Evolutionary conservation across 305 asterid genomes (phyloP), one percentile per base, ranked within the genome.

Genomic region (Solanum aculeatissimum): DNA sequence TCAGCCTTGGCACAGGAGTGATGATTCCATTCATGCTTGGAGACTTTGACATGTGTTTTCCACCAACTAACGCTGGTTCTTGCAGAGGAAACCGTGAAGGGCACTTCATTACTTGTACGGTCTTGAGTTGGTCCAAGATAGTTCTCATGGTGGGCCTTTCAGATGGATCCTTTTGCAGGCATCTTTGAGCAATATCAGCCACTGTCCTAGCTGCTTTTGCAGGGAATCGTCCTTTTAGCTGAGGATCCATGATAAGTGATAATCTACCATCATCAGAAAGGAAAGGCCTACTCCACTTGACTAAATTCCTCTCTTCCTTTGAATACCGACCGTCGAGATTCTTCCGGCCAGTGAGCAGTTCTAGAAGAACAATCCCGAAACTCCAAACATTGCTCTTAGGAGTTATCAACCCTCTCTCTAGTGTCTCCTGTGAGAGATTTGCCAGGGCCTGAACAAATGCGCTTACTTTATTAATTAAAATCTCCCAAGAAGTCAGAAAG

Each of bases 341-440:
- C 89, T 92, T 97, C 91, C 98, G 89, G 55, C 99, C 99, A 0
- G 99, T 94, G 57, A 97, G 98, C 92, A 97, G 84, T 91, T 97
- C 99, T 21, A 97, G 98, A 83, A 97, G 98, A 80, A 97, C 90
- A 62, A 97, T 93, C 43, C 99, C 99, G 4, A 95, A 97, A 88
- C 99, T 95, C 99, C 99, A 97, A 6, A 95, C 99, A 77, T 97
- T 95, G 91, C 98, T 94, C 93, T 97, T 97, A 0, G 99, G 99
- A 75, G 99, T 97, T 38, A 93, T 93, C 83, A 95, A 83, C 60
- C 99, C 99, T 86, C 86, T 91, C 91, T 97, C 99, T 35, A 92
- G 88, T 25, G 99, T 94, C 93, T 97, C 99, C 87, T 91, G 91
- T 1, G 98, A 95, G 77, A 97, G 97, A 86, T 94, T 95, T n/a